Evolutionary conservation across 169 alveolate genomes (phyloP).

Genomic region (Plasmodium relictum): DNA sequence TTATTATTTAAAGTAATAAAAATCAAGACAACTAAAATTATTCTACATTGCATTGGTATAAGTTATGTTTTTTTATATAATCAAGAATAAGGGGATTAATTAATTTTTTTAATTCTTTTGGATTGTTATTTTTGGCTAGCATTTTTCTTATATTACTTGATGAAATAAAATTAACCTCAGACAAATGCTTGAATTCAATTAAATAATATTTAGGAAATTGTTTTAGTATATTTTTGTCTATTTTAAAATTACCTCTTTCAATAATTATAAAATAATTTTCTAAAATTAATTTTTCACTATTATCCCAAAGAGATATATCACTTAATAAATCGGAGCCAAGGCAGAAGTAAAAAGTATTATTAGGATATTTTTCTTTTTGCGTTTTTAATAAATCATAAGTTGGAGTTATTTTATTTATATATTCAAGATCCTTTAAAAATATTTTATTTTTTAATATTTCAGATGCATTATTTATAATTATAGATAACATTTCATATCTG

Average conservation of each 20-base stretch:
- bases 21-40: background rate
- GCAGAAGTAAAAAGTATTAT: constrained; percentile 42
- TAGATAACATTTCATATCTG: constrained; percentile 59
- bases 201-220: constrained; percentile 58
- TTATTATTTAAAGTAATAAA: background rate
- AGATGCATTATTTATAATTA: constrained; percentile 41
- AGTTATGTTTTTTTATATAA: constrained; percentile 44
- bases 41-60: constrained; percentile 9
- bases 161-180: constrained; percentile 67
- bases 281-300: constrained; percentile 52
- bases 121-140: constrained; percentile 23
- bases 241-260: constrained; percentile 64
- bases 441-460: constrained; percentile 46
- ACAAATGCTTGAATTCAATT: constrained; percentile 30
- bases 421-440: constrained; percentile 59
- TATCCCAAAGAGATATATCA: constrained; percentile 54
- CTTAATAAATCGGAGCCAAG: constrained; percentile 49
- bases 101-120: constrained; percentile 53
- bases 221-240: constrained; percentile 35
- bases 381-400: constrained; percentile 59
- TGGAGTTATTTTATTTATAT: constrained; percentile 34
- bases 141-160: constrained; percentile 61
- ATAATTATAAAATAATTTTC: constrained; percentile 58
- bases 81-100: constrained; percentile 30
- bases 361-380: constrained; percentile 54